Base-by-base conservation (phyloP, 2,329 filamentous ascomycete species). In the Hysterium pulicare region DNA sequence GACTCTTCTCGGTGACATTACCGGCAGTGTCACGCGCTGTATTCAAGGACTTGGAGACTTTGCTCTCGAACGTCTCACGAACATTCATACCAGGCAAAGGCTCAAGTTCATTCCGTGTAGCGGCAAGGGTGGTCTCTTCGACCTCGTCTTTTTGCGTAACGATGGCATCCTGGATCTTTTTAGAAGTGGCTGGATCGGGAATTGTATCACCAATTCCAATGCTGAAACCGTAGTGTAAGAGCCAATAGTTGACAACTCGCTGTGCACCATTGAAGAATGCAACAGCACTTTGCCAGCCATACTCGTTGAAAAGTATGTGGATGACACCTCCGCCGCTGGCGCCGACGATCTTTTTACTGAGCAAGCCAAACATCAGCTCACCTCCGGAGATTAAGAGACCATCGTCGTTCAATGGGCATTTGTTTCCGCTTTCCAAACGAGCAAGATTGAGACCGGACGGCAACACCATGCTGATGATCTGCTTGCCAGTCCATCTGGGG, bases 131-230 rank as follows among this genome's bases (percentile, higher is more conserved):
- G 45, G 95, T 79, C 2, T 77, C 71, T 33, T 83, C 81, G 43
- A 98, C 90, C 53, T 90, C 82, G 1, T 75, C 75, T 74, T 98
- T 98, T 58, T 94, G 83, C 31, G 79, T 77, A 20, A 86, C 79
- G 51, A 98, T 90, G 43, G 88, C 86, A 5, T 80, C 77, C 60
- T 95, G 86, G 40, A 98, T 90, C 68, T 86, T 86, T 42, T 83
- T 77, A 44, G 95, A 94, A 3, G 91, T 97, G 15, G 74, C 71
- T 49, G 83, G 82, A 64, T 97, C 90, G 4, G 93, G 94, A 59
- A 98, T 91, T 2, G 93, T 97, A 66, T 98, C 93, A 72, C 93
- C 94, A 57, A 98, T 95, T 71, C 93, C 93, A 52, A 98, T 96
- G 70, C 90, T 96, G 77, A 95, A 93, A 38, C 93, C 93, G 57